Evolutionary conservation across 768 basidiomycete species (phyloP).

Genomic region (Erythrobasidium yunnanense): DNA sequence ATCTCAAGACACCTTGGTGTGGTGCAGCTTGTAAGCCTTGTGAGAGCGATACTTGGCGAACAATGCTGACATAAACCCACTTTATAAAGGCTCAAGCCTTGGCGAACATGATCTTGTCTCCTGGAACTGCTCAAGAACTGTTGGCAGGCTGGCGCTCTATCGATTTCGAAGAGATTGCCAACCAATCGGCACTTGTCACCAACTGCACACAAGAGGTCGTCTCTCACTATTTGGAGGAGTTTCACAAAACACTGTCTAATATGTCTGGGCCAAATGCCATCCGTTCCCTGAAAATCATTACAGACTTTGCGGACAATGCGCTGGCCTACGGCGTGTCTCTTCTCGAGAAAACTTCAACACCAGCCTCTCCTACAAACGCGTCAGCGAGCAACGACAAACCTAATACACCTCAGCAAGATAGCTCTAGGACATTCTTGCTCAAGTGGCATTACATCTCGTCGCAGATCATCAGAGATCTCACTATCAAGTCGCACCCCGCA

Average conservation of each 20-base stretch:
- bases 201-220: not conserved
- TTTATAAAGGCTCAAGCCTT: slow-evolving; percentile 2
- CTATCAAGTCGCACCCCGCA: not conserved
- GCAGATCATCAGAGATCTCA: slow-evolving; percentile 20
- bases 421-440: not conserved
- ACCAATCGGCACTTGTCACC: slow-evolving; percentile 24
- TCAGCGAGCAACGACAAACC: not conserved
- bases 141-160: not conserved
- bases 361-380: not conserved
- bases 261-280: not conserved
- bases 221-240: not conserved
- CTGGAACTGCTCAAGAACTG: not conserved
- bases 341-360: not conserved
- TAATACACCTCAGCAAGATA: not conserved
- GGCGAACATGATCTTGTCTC: not conserved
- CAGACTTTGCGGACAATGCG: not conserved
- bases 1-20: not conserved
- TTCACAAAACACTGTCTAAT: not conserved
- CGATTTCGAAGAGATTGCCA: slow-evolving; percentile 15
- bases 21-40: not conserved
- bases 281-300: not conserved
- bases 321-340: not conserved
- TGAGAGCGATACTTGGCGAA: not conserved
- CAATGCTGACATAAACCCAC: not conserved
- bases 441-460: slow-evolving; percentile 16